Evolutionary conservation across 202 grass and related monocot species (phyloP).

Genomic region (Panicum hallii): DNA sequence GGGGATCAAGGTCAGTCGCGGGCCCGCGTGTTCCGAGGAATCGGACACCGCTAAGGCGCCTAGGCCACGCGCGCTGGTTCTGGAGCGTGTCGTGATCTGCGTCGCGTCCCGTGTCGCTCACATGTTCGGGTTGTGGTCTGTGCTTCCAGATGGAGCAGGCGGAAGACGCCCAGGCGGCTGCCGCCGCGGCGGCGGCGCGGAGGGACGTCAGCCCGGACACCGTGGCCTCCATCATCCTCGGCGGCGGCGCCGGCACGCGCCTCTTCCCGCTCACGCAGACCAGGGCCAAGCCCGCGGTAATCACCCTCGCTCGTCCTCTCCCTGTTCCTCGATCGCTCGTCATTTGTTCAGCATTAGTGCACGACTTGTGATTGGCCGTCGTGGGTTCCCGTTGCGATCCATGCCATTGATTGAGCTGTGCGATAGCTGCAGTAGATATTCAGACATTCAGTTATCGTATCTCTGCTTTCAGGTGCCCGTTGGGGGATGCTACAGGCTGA

Average conservation of each 20-base stretch:
- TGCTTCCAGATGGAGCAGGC: constrained; percentile 41
- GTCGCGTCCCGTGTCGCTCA: neutral
- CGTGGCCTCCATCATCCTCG: constrained; percentile 77
- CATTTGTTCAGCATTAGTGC: neutral
- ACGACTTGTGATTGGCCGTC: neutral
- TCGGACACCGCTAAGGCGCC: neutral
- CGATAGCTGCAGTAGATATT: neutral
- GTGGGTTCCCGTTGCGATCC: neutral
- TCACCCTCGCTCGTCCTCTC: neutral
- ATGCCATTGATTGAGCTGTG: neutral
- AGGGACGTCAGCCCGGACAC: constrained; percentile 52
- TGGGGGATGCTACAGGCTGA: constrained; percentile 75
- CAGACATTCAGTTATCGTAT: neutral
- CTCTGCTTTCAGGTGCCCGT: constrained; percentile 61
- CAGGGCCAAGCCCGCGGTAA: constrained; percentile 85
- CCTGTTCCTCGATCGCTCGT: neutral
- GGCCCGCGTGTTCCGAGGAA: neutral
- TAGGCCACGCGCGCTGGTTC: neutral
- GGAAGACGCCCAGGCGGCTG: constrained; percentile 37
- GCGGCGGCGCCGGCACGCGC: constrained; percentile 71
- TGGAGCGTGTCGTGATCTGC: neutral
- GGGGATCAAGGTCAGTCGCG: constrained; percentile 32
- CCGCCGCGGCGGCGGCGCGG: constrained; percentile 18
- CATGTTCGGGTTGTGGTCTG: neutral
- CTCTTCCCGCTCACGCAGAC: constrained; percentile 82